Base-by-base conservation (phyloP, 768 basidiomycete genomes). In the Rhizopogon rudus region DNA sequence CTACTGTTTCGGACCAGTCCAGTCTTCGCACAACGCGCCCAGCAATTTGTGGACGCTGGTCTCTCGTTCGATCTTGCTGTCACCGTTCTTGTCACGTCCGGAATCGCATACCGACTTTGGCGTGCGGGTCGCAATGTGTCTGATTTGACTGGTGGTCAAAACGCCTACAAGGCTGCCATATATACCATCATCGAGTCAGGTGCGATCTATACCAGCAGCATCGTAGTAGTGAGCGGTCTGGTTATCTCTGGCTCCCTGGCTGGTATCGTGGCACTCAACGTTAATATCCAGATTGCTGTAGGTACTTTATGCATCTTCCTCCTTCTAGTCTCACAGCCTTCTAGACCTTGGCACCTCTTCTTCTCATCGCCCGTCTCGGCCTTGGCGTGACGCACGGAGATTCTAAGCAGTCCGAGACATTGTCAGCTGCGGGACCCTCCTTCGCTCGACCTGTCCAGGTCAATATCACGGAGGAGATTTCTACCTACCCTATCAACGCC, bases 171-270 rank as follows among this genome's bases (percentile, higher is more conserved):
- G 9, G 44, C 51, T 2, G 22, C 55, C 2, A 57, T 63, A 6
- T 57, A 51, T 56, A 53, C 53, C 29, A 49, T 63, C 37, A 51
- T 62, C 44, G 62, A 63, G 50, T 62, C 59, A 14, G 62, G 62
- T 17, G 62, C 39, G 1, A 31, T 62, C 9, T 60, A 55, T 33
- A 55, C 61, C 2, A 43, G 22, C 5, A 49, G 55, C 37, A 62
- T 62, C 2, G 13, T 62, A 13, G 53, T 62, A 13, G 13, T 58
- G 9, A 48, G 54, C 45, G 44, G 17, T 12, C 16, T 63, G 31
- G 20, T 53, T 13, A n/a, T 53, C 3, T 33, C 35, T n/a, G 29
- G 53, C 2, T 54, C 17, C 39, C 29, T 28, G 5, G 49, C 40
- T 17, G 46, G 40, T 13, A 10, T 52, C 20, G 17, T 43, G 31